Evolutionary conservation across 176 grass and related monocot species (phyloP).

Genomic region (Carex cristatella): DNA sequence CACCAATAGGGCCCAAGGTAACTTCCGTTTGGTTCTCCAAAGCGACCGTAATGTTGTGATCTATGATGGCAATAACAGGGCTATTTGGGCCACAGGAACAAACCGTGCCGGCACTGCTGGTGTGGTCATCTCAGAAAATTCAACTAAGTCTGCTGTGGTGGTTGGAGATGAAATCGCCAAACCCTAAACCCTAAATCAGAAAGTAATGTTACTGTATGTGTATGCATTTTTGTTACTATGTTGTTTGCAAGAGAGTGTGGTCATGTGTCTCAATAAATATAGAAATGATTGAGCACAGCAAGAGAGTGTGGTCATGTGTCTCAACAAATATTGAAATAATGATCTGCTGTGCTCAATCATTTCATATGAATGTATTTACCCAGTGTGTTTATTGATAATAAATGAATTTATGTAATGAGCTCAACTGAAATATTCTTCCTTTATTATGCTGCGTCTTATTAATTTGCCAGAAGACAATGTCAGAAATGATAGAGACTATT

Average conservation of each 20-base stretch:
- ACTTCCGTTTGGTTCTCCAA: slow-evolving; percentile 20
- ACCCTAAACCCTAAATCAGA: background rate
- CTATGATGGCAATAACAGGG: slow-evolving; percentile 1
- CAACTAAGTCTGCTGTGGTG: background rate
- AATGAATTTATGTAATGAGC: background rate
- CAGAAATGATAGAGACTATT: background rate
- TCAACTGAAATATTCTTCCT: background rate
- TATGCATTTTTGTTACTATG: too few species aligned
- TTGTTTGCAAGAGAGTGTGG: too few species aligned
- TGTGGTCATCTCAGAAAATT: background rate
- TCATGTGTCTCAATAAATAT: background rate
- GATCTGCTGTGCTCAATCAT: too few species aligned
- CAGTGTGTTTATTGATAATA: background rate
- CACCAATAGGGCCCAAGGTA: too few species aligned
- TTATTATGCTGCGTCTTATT: background rate
- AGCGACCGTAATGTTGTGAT: slow-evolving; percentile 29
- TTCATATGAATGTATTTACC: background rate
- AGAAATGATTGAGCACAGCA: background rate
- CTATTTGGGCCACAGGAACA: slow-evolving; percentile 14
- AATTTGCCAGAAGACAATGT: background rate
- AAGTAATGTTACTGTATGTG: background rate
- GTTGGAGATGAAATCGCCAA: background rate
- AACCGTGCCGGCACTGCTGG: background rate
- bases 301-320: background rate
- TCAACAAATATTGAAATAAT: background rate